Base-by-base conservation (phyloP, 2,329 filamentous ascomycete genomes). In the Aspergillus hortae region DNA sequence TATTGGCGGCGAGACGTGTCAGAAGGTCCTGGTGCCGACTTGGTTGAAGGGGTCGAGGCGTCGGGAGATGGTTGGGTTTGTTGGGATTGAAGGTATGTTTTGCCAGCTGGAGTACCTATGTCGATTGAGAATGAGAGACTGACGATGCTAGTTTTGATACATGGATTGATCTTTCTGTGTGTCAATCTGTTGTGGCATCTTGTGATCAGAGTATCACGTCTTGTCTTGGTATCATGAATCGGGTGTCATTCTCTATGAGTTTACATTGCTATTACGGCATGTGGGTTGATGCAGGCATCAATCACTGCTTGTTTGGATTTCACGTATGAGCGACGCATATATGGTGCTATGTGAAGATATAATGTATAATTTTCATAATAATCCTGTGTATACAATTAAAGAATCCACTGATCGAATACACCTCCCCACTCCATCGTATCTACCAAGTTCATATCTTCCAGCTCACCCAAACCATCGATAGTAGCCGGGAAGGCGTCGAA, bases 1-100 rank as follows among this genome's bases (percentile, higher is more conserved):
- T n/a, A 55, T 76, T 5, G 57, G 67, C 32, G 73, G 73, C 1
- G 43, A 36, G 14, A 69, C 65, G 2, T 72, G 69, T 56, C 64
- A 61, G 44, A 57, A 55, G n/a, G 62, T 64, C 46, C 43, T 66
- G 23, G 48, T 69, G 12, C 60, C 66, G 1, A 49, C 50, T 5
- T 71, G 69, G 69, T 45, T 68, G 45, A 63, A 64, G 51, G 52
- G 53, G 6, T 53, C 58, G 23, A 53, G 55, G 1, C 55, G 53
- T 4, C 47, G 61, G 27, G 57, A 49, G 45, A 6, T 56, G n/a
- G 48, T 56, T 10, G 57, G 53, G 41, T 17, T 14, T 7, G 55
- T 59, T 54, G 57, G 61, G 1, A 45, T 56, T 52, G 68, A 71
- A 67, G 67, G 69, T 70, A 62, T 60, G n/a, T 6, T 51, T 40